Evolutionary conservation across 352 stramenopile species (phyloP).

Genomic region (Globisporangium canariense): DNA sequence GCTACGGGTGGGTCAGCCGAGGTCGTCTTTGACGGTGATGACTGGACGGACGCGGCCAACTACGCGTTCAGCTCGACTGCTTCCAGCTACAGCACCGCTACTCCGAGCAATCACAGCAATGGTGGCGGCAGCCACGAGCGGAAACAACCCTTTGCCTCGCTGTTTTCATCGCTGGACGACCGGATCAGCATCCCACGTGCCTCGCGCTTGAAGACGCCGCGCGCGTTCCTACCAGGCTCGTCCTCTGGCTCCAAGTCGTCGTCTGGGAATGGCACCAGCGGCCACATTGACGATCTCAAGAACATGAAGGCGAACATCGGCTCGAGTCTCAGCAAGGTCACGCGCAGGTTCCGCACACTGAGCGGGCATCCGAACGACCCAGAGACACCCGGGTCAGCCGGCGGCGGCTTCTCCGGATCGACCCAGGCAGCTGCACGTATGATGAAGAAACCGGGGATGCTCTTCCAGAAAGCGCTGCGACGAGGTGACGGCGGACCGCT

Average conservation of each 20-base stretch:
- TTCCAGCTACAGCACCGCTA: constrained; percentile 15
- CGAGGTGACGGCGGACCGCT: constrained; percentile 11
- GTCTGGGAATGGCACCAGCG: constrained; percentile 20
- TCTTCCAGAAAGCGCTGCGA: constrained; percentile 59
- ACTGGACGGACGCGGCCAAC: constrained; percentile 42
- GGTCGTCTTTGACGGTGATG: constrained; percentile 48
- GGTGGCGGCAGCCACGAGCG: constrained; percentile 26
- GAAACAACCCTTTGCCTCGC: constrained; percentile 35
- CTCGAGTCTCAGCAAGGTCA: constrained; percentile 78
- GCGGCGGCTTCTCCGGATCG: constrained; percentile 16
- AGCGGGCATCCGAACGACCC: constrained; percentile 48
- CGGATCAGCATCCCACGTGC: constrained; percentile 52
- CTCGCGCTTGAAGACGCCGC: constrained; percentile 45
- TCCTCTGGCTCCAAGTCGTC: constrained; percentile 5
- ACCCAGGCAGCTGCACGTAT: constrained; percentile 51
- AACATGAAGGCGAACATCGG: constrained; percentile 72
- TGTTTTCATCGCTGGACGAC: constrained; percentile 62
- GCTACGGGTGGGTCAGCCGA: constrained; percentile 28
- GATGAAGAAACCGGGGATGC: constrained; percentile 63
- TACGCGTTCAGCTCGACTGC: constrained; percentile 12
- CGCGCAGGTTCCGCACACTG: constrained; percentile 63
- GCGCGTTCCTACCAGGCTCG: constrained; percentile 28
- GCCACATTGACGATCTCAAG: constrained; percentile 68
- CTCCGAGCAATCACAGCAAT: constrained; percentile 22
- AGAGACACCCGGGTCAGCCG: constrained; percentile 9